A percentile compares a stretch with the other conserved stretches of the same genome.
Evolutionary conservation across 208 protist species (phyloP).

Genomic region (Trypanosoma mega): DNA sequence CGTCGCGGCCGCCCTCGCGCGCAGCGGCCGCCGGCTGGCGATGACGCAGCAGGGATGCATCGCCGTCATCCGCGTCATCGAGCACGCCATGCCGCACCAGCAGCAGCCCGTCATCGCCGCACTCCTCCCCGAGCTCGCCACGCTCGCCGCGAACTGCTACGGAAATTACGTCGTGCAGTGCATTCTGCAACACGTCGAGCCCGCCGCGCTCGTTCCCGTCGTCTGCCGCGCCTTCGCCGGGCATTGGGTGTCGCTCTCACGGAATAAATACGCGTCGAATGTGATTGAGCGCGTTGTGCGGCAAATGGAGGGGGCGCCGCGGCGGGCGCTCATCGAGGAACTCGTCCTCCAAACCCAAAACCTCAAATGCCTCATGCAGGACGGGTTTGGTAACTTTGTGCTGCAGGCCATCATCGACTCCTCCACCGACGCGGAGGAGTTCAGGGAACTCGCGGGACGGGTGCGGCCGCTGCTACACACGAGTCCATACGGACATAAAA

Average conservation of each 20-base stretch:
- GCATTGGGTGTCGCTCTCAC: constrained; percentile 65
- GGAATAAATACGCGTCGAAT: constrained; percentile 90
- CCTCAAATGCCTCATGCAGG: constrained; percentile 67
- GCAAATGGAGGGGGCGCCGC: constrained; percentile 31
- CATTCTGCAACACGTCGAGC: constrained; percentile 71
- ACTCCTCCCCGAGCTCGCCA: constrained; percentile 57
- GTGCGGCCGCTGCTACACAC: constrained; percentile 50
- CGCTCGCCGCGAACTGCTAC: constrained; percentile 73
- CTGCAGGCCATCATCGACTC: constrained; percentile 78
- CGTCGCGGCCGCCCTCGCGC: constrained; percentile 56
- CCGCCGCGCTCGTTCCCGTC: constrained; percentile 29
- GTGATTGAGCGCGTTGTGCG: constrained; percentile 85
- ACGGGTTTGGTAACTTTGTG: constrained; percentile 88
- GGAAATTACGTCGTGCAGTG: constrained; percentile 91
- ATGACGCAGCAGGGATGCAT: constrained; percentile 84
- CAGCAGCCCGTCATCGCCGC: constrained; percentile 43
- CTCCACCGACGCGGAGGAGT: constrained; percentile 46
- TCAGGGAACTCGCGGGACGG: constrained; percentile 35
- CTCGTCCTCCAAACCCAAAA: constrained; percentile 54
- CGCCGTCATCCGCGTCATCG: constrained; percentile 69
- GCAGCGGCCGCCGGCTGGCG: constrained; percentile 43
- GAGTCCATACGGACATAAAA: constrained; percentile 76
- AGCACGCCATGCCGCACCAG: constrained; percentile 53
- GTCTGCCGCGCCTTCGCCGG: constrained; percentile 47
- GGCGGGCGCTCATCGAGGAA: constrained; percentile 53